Evolutionary conservation across 2,329 filamentous ascomycete species (phyloP).

Genomic region (Furcasterigmium sp.): DNA sequence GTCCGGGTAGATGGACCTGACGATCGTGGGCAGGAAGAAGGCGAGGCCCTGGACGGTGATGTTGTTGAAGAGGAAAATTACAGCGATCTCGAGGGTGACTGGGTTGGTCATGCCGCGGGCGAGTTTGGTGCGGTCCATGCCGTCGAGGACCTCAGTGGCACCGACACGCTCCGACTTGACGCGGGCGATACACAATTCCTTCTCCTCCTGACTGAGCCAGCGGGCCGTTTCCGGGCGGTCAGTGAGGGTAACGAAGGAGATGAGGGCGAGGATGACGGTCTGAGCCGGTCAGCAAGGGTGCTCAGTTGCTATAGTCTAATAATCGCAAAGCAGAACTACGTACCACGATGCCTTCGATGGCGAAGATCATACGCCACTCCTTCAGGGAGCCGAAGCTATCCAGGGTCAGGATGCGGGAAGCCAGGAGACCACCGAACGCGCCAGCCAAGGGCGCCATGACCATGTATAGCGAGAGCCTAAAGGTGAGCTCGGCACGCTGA

Average conservation of each 20-base stretch:
- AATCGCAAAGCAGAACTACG: not conserved
- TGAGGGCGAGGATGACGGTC: constrained; percentile 30
- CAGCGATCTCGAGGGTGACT: constrained; percentile 48
- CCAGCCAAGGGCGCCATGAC: constrained; percentile 67
- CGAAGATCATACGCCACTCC: constrained; percentile 65
- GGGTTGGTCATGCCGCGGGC: constrained; percentile 59
- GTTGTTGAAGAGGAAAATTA: constrained; percentile 61
- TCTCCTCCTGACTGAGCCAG: constrained; percentile 63
- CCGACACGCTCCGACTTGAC: constrained; percentile 64
- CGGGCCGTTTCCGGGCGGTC: constrained; percentile 63
- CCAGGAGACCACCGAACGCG: constrained; percentile 65
- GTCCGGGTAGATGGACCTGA: constrained; percentile 60
- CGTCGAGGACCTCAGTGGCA: constrained; percentile 55
- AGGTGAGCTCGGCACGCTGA: constrained; percentile 60
- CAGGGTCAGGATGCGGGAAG: constrained; percentile 58
- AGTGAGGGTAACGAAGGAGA: constrained; percentile 60
- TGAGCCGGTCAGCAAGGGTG: not conserved
- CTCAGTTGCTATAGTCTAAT: too few relatives aligned
- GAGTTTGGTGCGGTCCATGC: constrained; percentile 52
- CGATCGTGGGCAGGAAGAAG: constrained; percentile 67
- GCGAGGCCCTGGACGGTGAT: constrained; percentile 67
- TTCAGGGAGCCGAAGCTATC: constrained; percentile 50
- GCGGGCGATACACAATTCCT: constrained; percentile 59
- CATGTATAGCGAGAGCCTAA: constrained; percentile 63
- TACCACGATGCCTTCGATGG: constrained; percentile 59